phyloP scores from a whole-genome alignment of 805 yeast genomes.

The Jamesozyma hellenica region DNA sequence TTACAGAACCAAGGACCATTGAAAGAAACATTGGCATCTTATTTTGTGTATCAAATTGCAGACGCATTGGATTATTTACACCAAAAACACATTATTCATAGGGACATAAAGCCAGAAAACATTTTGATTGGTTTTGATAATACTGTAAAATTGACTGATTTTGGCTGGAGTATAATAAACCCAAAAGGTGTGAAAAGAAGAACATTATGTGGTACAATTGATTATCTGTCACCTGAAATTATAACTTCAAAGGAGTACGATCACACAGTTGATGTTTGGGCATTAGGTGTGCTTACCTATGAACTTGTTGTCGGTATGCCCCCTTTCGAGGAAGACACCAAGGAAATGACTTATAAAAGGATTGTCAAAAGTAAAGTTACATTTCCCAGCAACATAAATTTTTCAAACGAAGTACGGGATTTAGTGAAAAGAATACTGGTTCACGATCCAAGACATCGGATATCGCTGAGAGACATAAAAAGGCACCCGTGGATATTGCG shows the following conservation, averaged over 20 bases:
- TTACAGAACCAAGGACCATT: constrained; percentile 60
- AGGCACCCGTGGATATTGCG: constrained; percentile 77
- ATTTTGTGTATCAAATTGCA: constrained; percentile 75
- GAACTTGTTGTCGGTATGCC: constrained; percentile 84
- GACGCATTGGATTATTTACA: constrained; percentile 72
- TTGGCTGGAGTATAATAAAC: constrained; percentile 84
- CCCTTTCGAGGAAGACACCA: constrained; percentile 79
- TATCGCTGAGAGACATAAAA: constrained; percentile 49
- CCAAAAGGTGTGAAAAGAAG: constrained; percentile 50
- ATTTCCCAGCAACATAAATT: constrained; percentile 47
- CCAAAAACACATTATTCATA: constrained; percentile 68
- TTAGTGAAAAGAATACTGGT: constrained; percentile 54
- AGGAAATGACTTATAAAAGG: constrained; percentile 67
- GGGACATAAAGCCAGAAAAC: constrained; percentile 93
- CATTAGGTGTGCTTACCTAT: constrained; percentile 76
- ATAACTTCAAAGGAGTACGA: constrained; percentile 76
- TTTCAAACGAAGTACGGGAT: constrained; percentile 68
- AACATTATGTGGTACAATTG: constrained; percentile 91
- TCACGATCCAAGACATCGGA: constrained; percentile 59
- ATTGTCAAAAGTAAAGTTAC: constrained; percentile 68
- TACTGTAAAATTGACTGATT: constrained; percentile 76
- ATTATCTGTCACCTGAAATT: constrained; percentile 93
- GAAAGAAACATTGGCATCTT: constrained; percentile 62
- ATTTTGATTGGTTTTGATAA: constrained; percentile 69
- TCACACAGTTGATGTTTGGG: constrained; percentile 79